phyloP scores from a whole-genome alignment of 2,329 filamentous ascomycete genomes.

The Epichloe bromicola region DNA sequence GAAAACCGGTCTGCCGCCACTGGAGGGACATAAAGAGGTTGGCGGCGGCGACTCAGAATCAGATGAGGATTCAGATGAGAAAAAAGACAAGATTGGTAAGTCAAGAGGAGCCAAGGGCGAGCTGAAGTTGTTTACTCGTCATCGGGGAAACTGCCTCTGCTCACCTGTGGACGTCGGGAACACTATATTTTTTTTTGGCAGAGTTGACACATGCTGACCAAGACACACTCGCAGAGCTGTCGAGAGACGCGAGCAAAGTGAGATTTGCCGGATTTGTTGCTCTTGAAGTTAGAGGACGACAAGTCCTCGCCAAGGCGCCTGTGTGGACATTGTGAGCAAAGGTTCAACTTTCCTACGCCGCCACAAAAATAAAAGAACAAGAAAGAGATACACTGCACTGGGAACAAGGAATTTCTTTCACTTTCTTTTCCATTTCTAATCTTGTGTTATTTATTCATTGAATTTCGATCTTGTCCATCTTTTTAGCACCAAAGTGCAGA shows the following conservation, averaged over 20 bases:
- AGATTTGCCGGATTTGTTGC: constrained; percentile 64
- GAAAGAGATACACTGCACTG: not conserved
- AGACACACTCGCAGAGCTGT: constrained; percentile 22
- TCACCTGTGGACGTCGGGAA: not conserved
- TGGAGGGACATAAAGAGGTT: constrained; percentile 36
- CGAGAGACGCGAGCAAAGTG: constrained; percentile 43
- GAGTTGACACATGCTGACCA: constrained; percentile 24
- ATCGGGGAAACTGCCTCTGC: not conserved
- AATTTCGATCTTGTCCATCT: not conserved
- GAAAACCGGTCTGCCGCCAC: constrained; percentile 50
- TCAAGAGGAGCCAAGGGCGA: constrained; percentile 31
- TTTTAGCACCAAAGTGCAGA: not conserved
- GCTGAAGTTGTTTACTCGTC: constrained; percentile 28
- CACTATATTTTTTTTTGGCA: not conserved
- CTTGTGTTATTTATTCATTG: not conserved
- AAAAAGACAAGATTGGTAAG: constrained; percentile 30
- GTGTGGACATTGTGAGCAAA: constrained; percentile 44
- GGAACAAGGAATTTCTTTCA: not conserved
- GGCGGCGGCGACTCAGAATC: constrained; percentile 12
- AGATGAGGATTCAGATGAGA: constrained; percentile 20
- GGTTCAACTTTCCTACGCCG: not conserved
- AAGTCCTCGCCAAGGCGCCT: constrained; percentile 63
- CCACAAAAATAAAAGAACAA: not conserved
- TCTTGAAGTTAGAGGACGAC: constrained; percentile 62
- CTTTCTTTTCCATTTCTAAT: not conserved